phyloP scores from a whole-genome alignment of 352 stramenopile genomes.

The Phytopythium aichiense region DNA sequence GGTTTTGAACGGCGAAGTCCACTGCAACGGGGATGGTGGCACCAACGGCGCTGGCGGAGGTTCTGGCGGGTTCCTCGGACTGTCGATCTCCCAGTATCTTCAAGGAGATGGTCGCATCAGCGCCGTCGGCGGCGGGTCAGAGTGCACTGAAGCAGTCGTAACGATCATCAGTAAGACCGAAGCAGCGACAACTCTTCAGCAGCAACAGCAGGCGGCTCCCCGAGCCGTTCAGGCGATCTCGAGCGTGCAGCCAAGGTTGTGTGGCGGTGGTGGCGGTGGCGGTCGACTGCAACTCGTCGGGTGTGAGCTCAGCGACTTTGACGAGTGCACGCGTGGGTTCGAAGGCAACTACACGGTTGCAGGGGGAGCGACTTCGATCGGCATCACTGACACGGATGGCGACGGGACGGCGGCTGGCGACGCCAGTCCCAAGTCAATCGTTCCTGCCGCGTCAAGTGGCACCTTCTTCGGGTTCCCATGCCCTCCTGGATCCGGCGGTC shows the following conservation, averaged over 20 bases:
- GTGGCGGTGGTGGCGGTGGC: slow-evolving; percentile 66
- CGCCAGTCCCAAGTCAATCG: slow-evolving; percentile 13
- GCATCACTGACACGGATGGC: slow-evolving; percentile 10
- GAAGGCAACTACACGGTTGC: slow-evolving; percentile 76
- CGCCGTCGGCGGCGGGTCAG: slow-evolving; percentile 58
- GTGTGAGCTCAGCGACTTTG: slow-evolving; percentile 60
- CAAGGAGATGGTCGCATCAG: slow-evolving; percentile 59
- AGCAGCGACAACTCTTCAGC: slow-evolving; percentile 5
- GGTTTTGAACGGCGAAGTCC: slow-evolving; percentile 65
- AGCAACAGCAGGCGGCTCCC: background rate
- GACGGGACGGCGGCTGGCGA: slow-evolving; percentile 7
- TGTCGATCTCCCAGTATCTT: slow-evolving; percentile 56
- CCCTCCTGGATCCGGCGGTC: slow-evolving; percentile 58
- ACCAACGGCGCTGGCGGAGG: slow-evolving; percentile 58
- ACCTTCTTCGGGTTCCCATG: slow-evolving; percentile 82
- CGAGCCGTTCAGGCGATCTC: slow-evolving; percentile 11
- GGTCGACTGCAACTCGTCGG: slow-evolving; percentile 67
- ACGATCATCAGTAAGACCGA: slow-evolving; percentile 18
- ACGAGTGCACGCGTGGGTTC: slow-evolving; percentile 62
- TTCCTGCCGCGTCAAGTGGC: slow-evolving; percentile 39
- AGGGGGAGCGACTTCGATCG: slow-evolving; percentile 41
- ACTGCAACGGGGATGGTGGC: slow-evolving; percentile 62
- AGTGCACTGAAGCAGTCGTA: slow-evolving; percentile 38
- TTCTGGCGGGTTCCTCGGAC: slow-evolving; percentile 64
- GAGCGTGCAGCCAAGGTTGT: slow-evolving; percentile 28